Base-by-base conservation (phyloP, 1,139 yeast genomes). In the Geotrichum carabidarum region DNA sequence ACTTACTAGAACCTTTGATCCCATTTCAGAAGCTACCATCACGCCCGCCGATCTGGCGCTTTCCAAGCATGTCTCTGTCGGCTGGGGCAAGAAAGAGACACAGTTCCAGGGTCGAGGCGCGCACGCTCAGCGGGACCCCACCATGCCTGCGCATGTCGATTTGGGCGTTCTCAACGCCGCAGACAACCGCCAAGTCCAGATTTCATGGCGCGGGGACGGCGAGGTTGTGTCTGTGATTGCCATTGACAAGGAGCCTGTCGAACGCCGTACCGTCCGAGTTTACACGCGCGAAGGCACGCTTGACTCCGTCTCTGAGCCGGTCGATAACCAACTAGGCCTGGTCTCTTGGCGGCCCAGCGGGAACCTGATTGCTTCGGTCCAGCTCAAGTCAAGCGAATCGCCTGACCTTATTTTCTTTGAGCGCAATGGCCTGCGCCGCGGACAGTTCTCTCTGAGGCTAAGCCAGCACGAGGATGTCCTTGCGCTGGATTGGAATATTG, bases 71-170 rank as follows among this genome's bases (percentile, higher is more conserved):
- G 97, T 94, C 36, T 85, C 95, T 18, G 97, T 93, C 40, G 99
- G 99, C 17, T 94, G 99, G 99, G 99, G 99, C 65, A 87, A 86
- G 62, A 84, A 86, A 60, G 99, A 93, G 69, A 94, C 99, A 0
- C 99, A 94, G 71, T 94, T 94, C 69, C 84, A 87, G 69, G 99
- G 99, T 50, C 84, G 81, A 64, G 99, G 99, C 57, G 93, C 89
- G 44, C 83, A 84, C 63, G 66, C 84, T 42, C 74, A 86, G 62
- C 80, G 93, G 66, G 99, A 94, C 69, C 99, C 99, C n/a, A 94
- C 99, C 0, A 86, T 93, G 69, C 84, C 84, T 0, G 80, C 82
- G 44, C 80, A 78, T 62, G 79, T 83, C 5, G 95, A 91, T 66
- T 71, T 74, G 35, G 98, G 98, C 47, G 57, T 60, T 11, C 74